A percentile compares a stretch with the other conserved stretches of the same genome.
These are phyloP conservation scores for Pseudogymnoascus sp. DNA, from an alignment of 2,329 filamentous ascomycete species.

Conservation along the genomic window DNA sequence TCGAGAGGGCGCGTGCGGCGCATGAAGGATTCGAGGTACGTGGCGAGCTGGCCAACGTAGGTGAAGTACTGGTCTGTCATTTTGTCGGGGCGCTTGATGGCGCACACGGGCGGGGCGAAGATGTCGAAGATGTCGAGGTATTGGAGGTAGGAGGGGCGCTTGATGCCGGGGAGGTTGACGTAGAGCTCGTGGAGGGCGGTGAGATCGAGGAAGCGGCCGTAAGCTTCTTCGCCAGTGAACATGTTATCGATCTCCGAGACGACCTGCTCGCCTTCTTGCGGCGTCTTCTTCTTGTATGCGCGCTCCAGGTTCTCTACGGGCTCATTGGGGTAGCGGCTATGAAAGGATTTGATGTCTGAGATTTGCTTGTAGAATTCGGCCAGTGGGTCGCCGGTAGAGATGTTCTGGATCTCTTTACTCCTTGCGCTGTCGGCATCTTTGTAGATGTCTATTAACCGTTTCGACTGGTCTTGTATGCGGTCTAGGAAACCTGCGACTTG, in stretches of 20 bases:
- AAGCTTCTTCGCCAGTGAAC: constrained; percentile 93
- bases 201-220: constrained; percentile 86
- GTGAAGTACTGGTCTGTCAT: constrained; percentile 86
- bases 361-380: constrained; percentile 87
- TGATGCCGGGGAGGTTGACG: constrained; percentile 79
- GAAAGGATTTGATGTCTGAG: constrained; percentile 73
- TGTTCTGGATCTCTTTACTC: constrained; percentile 71
- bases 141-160: constrained; percentile 81
- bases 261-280: constrained; percentile 53
- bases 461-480: constrained; percentile 80
- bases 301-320: constrained; percentile 91
- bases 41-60: constrained; percentile 71
- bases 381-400: constrained; percentile 78
- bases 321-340: constrained; percentile 86
- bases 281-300: constrained; percentile 67
- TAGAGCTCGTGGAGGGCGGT: constrained; percentile 78
- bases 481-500: constrained; percentile 79
- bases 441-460: constrained; percentile 74
- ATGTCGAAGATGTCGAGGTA: constrained; percentile 87
- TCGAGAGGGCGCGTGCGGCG: constrained; percentile 76
- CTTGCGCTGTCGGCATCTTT: constrained; percentile 64
- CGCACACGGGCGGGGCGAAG: constrained; percentile 65
- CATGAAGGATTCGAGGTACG: constrained; percentile 84
- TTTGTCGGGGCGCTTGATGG: constrained; percentile 73
- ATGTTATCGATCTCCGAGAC: constrained; percentile 72